phyloP scores from a whole-genome alignment of 257 asterid species.

The Solanum okadae region DNA sequence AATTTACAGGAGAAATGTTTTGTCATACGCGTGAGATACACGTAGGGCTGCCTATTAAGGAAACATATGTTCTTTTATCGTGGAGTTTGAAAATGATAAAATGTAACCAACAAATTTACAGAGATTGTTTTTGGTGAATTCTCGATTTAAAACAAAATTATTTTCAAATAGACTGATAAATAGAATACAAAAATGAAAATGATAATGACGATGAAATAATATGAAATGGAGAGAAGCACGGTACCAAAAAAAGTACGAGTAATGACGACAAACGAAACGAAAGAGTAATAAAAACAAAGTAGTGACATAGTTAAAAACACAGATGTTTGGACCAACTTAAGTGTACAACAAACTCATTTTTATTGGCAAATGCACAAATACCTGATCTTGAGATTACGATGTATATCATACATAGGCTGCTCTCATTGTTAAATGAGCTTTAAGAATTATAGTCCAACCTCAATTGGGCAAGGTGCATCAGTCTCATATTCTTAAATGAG shows the following conservation, averaged over 20 bases:
- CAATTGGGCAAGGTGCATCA: not conserved
- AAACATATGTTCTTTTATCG: not conserved
- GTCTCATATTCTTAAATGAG: not conserved
- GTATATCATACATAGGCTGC: not conserved
- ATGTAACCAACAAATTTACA: no score
- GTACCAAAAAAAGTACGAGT: no score
- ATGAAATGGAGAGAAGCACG: not conserved
- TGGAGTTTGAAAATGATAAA: not conserved
- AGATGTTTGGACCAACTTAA: not conserved
- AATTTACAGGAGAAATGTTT: not conserved
- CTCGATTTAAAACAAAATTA: accelerated
- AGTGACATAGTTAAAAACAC: no score
- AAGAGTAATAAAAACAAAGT: no score
- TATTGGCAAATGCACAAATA: not conserved
- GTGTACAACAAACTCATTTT: not conserved
- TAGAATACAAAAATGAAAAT: accelerated
- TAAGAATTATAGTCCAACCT: not conserved
- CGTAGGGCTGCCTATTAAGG: not conserved
- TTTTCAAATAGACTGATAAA: accelerated
- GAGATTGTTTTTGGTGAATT: accelerated
- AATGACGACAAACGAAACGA: no score
- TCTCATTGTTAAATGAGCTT: no score
- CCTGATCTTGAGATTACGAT: not conserved
- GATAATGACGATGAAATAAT: not conserved
- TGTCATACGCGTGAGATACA: not conserved